Evolutionary conservation across 208 protist genomes (phyloP).

Genomic region (Trichomonas tenax): DNA sequence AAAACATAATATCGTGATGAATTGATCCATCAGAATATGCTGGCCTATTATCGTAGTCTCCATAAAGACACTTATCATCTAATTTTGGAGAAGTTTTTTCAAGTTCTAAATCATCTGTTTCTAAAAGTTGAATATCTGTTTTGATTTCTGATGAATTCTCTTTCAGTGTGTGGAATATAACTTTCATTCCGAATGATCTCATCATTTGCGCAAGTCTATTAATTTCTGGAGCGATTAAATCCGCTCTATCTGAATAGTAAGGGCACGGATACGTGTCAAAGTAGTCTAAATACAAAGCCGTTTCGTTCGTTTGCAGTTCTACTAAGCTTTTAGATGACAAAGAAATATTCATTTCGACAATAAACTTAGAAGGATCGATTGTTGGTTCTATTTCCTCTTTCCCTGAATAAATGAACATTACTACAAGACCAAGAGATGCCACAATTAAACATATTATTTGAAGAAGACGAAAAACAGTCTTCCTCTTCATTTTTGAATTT

Average conservation of each 20-base stretch:
- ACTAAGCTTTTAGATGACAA: neutral
- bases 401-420: neutral
- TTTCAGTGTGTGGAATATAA: neutral
- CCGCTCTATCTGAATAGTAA: neutral
- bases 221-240: slow-evolving; percentile 15
- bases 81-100: neutral
- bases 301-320: neutral
- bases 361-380: neutral
- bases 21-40: neutral
- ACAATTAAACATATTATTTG: neutral
- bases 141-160: neutral
- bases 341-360: neutral
- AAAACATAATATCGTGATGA: slow-evolving; percentile 17
- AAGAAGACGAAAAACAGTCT: neutral
- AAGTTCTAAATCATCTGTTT: neutral
- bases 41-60: neutral
- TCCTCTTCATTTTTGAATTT: neutral
- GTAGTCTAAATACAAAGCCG: neutral
- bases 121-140: neutral
- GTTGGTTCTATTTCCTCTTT: neutral
- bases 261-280: neutral
- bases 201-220: neutral
- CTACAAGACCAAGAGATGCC: neutral
- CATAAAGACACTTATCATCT: neutral
- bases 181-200: neutral